These are phyloP conservation scores for Ilex paraguariensis DNA, from an alignment of 305 asterid genomes.

Conservation along the genomic window DNA sequence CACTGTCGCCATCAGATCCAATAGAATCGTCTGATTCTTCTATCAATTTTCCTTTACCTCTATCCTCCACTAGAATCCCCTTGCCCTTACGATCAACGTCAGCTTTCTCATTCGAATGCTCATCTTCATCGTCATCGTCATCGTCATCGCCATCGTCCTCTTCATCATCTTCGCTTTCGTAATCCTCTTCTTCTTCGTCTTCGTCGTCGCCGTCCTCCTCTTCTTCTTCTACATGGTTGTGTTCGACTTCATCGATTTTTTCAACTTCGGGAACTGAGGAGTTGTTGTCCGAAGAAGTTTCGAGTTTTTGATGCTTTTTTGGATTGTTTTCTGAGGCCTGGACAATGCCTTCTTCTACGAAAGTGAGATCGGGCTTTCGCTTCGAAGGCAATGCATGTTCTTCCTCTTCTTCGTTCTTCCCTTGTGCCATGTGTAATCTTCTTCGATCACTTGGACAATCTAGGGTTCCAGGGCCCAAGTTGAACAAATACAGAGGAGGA, in stretches of 20 bases:
- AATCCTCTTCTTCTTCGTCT: conserved; percentile 14
- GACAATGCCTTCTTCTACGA: conserved; percentile 7
- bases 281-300: conserved; percentile 9
- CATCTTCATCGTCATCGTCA: conserved; percentile 12
- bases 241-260: neutral
- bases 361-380: conserved; percentile 14
- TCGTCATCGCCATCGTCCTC: conserved; percentile 16
- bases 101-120: conserved; percentile 16
- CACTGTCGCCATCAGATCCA: conserved; percentile 31
- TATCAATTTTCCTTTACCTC: conserved; percentile 34
- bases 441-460: too few relatives aligned
- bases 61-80: conserved; percentile 28
- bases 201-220: conserved; percentile 15
- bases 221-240: conserved; percentile 13
- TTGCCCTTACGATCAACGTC: conserved; percentile 22
- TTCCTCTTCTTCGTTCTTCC: conserved; percentile 11
- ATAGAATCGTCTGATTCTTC: conserved; percentile 25
- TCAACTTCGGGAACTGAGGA: conserved; percentile 6
- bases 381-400: conserved; percentile 14
- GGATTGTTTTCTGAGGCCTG: conserved; percentile 8
- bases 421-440: conserved; percentile 14
- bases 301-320: conserved; percentile 27
- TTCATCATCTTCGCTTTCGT: conserved; percentile 10
- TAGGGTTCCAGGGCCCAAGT: too few relatives aligned
- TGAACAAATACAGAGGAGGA: too few relatives aligned